phyloP scores from a whole-genome alignment of 139 green algal genomes.

The Closterium sp. region DNA sequence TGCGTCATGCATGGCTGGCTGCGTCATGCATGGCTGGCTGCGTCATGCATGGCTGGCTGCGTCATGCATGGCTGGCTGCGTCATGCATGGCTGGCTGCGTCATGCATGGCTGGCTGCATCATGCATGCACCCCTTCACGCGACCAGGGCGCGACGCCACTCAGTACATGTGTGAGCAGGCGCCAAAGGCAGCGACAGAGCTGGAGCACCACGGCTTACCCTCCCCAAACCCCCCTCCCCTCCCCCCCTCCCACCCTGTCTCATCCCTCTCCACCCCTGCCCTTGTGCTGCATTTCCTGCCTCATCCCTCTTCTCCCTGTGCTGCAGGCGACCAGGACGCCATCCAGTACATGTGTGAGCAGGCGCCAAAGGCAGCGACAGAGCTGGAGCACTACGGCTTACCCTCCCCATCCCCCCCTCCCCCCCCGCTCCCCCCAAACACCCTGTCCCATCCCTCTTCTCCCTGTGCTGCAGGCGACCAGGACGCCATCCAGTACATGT shows the following conservation, averaged over 20 bases:
- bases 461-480: slow-evolving; percentile 48
- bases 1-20: too few species aligned
- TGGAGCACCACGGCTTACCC: slow-evolving; percentile 97
- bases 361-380: slow-evolving; percentile 91
- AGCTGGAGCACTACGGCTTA: slow-evolving; percentile 98
- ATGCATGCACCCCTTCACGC: neutral
- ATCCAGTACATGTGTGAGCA: slow-evolving; percentile 82
- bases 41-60: too few species aligned
- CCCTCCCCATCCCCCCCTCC: slow-evolving; percentile 28
- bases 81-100: too few species aligned
- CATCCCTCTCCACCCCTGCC: too few species aligned
- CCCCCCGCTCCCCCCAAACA: neutral
- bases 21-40: too few species aligned
- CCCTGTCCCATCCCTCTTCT: neutral
- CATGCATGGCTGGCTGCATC: too few species aligned
- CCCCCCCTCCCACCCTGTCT: too few species aligned
- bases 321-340: slow-evolving; percentile 54
- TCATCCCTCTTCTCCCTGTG: too few species aligned
- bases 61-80: too few species aligned
- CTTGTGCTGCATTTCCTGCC: too few species aligned
- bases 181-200: slow-evolving; percentile 93
- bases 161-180: slow-evolving; percentile 91
- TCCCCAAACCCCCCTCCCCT: slow-evolving; percentile 71
- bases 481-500: slow-evolving; percentile 78
- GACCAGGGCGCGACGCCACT: slow-evolving; percentile 61